Percentiles rank a stretch among this genome's conserved stretches.
Evolutionary conservation across 345 rosid genomes (phyloP).

Genomic region (Erucastrum elatum): DNA sequence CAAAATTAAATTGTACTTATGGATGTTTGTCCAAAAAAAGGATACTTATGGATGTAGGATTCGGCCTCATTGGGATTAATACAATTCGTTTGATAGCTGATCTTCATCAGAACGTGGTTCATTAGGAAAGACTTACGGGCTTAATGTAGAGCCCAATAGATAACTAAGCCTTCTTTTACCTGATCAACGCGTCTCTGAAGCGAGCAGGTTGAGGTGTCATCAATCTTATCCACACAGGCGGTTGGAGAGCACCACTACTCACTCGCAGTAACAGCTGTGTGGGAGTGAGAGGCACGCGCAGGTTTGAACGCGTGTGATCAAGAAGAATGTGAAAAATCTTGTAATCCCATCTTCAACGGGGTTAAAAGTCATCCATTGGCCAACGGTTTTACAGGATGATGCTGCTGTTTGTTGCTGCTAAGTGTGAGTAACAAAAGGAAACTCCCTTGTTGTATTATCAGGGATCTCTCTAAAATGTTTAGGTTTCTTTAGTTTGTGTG

Average conservation of each 20-base stretch:
- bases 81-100: background rate
- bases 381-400: conserved; percentile 26
- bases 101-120: background rate
- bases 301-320: background rate
- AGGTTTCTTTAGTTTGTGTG: background rate
- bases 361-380: conserved; percentile 23
- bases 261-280: background rate
- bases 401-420: background rate
- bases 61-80: too few species aligned
- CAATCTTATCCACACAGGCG: conserved; percentile 12
- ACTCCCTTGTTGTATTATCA: background rate
- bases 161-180: background rate
- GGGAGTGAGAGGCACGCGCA: conserved; percentile 10
- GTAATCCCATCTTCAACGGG: conserved; percentile 23
- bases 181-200: background rate
- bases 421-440: background rate
- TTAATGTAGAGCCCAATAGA: background rate
- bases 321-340: conserved; percentile 20
- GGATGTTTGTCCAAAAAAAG: too few species aligned
- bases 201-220: background rate
- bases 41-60: too few species aligned
- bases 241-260: conserved; percentile 13
- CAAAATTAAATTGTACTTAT: too few species aligned
- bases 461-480: conserved; percentile 15
- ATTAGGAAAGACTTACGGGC: background rate